Base-by-base conservation (phyloP, 192 early-diverging fungal species). In the Allomyces arbusculus region DNA sequence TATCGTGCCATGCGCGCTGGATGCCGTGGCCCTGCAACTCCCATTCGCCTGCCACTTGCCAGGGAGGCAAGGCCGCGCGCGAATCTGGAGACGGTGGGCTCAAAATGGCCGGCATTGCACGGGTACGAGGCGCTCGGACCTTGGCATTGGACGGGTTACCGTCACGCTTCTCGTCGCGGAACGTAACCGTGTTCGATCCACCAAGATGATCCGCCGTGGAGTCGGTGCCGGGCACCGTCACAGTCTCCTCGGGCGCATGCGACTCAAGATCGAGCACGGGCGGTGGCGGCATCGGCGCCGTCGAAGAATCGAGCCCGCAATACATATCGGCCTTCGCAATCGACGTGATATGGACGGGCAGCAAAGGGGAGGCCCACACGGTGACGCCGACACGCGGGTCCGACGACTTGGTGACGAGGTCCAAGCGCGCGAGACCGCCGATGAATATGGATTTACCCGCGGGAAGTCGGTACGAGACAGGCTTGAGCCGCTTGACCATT, bases 261-360 rank as follows among this genome's bases (percentile, higher is more conserved):
- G 45, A 28, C 26, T 28, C 26, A 28, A 28, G 26, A 28, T 28
- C 26, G 26, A 28, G 4, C 26, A 28, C 26, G 2, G 4, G 26
- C 26, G 26, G 26, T 4, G 1, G 26, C 26, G 26, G 26, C 26
- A 28, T 1, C 26, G 26, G 26, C 26, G 26, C 26, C 26, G 1
- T 28, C 26, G 4, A 28, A 28, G 26, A 28, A 28, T 28, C 26
- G 4, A 28, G 10, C 45, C 45, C 45, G 45, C 45, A 55, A 55
- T 4, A 55, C 45, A 55, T 72, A 16, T 76, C 69, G 0, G 79
- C 81, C 2, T 75, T 72, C 22, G 65, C 66, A 16, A 77, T 82
- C 43, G 71, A 69, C 10, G 83, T 83, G 62, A 87, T 77, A 67
- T 87, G 86, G 19, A 80, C 77, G 1, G 74, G 71, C 23, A 84